phyloP scores from a whole-genome alignment of 371 early-diverging fungal genomes.

The Lichtheimia ornata region DNA sequence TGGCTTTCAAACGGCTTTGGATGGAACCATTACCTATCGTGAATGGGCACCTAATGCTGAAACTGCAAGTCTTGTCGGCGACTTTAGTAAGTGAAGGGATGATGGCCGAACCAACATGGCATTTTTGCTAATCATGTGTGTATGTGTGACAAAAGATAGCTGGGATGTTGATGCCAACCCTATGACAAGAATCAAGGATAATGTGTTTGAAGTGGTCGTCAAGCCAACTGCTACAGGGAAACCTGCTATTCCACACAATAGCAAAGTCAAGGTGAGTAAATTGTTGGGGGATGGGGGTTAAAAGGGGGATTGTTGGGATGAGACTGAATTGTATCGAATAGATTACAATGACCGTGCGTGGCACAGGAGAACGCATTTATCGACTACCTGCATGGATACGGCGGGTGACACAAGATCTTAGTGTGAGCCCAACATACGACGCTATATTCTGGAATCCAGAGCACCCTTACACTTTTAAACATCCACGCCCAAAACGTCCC shows the following conservation, averaged over 20 bases:
- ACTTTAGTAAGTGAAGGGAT: slow-evolving; percentile 74
- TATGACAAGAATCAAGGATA: slow-evolving; percentile 79
- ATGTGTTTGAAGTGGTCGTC: slow-evolving; percentile 77
- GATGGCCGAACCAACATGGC: too few relatives aligned
- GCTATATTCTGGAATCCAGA: slow-evolving; percentile 94
- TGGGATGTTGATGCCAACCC: slow-evolving; percentile 79
- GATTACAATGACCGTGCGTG: slow-evolving; percentile 74
- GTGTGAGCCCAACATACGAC: slow-evolving; percentile 81
- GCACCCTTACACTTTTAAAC: slow-evolving; percentile 69
- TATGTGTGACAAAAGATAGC: slow-evolving; percentile 52
- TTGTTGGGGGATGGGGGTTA: neutral
- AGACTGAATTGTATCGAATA: slow-evolving; percentile 18
- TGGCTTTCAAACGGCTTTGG: slow-evolving; percentile 69
- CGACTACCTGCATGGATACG: slow-evolving; percentile 90
- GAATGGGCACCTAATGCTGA: slow-evolving; percentile 94
- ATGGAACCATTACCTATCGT: slow-evolving; percentile 76
- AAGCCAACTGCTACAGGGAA: slow-evolving; percentile 59
- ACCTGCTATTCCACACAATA: slow-evolving; percentile 79
- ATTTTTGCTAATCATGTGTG: too few relatives aligned
- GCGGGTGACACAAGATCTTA: slow-evolving; percentile 85
- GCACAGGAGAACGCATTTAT: slow-evolving; percentile 78
- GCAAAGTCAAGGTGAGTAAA: slow-evolving; percentile 80
- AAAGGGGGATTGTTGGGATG: neutral
- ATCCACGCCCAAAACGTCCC: slow-evolving; percentile 70
- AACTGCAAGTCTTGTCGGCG: slow-evolving; percentile 85